Conservation (phyloP, 108 stramenopile genomes). For the Nitzschia sp. region DNA sequence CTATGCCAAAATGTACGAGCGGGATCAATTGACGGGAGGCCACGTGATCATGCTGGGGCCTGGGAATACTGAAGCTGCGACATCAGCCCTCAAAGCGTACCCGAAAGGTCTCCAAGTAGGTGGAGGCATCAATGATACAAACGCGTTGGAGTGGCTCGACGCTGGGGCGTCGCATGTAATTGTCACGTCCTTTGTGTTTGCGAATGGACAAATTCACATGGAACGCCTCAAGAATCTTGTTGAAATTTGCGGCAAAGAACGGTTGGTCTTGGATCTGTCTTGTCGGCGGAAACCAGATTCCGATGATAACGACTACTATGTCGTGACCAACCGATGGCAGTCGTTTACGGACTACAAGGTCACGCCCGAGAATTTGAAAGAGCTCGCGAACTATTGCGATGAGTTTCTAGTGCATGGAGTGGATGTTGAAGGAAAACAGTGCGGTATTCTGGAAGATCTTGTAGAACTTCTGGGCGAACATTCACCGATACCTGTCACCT, state of each 20-base stretch:
- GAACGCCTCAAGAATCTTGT: constrained; percentile 76
- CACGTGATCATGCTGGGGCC: constrained; percentile 98
- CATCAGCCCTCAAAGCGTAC: constrained; percentile 78
- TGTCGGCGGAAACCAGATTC: constrained; percentile 71
- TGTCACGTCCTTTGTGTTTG: constrained; percentile 95
- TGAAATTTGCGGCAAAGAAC: constrained; percentile 72
- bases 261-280: constrained; percentile 92
- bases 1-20: constrained; percentile 79
- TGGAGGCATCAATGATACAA: constrained; percentile 89
- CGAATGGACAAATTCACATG: constrained; percentile 75
- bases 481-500: constrained; percentile 94
- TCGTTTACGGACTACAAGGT: constrained; percentile 85
- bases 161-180: constrained; percentile 96
- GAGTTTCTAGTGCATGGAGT: constrained; percentile 99
- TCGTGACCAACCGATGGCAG: constrained; percentile 97
- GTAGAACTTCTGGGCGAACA: constrained; percentile 84
- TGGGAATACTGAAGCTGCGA: constrained; percentile 89
- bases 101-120: constrained; percentile 94
- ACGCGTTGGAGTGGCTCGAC: constrained; percentile 85
- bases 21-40: constrained; percentile 86
- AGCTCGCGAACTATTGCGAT: constrained; percentile 82
- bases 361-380: constrained; percentile 62
- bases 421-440: constrained; percentile 96
- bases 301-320: constrained; percentile 68
- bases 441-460: constrained; percentile 94